Base-by-base conservation (phyloP, 106 monocot species). In the Acorus calamus region DNA sequence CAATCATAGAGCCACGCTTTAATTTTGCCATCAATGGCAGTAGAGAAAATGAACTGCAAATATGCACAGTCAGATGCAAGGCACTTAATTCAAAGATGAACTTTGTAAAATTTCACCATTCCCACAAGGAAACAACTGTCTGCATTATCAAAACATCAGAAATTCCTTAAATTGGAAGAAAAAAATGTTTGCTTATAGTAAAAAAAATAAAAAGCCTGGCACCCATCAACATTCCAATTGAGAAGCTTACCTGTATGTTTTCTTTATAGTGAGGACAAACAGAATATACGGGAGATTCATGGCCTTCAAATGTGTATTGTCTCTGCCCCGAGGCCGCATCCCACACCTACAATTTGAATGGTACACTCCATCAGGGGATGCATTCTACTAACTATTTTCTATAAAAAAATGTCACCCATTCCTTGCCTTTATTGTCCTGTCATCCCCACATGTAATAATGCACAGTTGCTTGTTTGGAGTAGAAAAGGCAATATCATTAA, bases 401-500 rank as follows among this genome's bases (percentile, higher is more conserved):
- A 43, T 65, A 66, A 12, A 12, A 69, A 46, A 13, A 5, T 42
- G 42, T 41, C 1, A 2, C 49, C 8, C 28, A 1, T 47, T 66
- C 55, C 42, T 74, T 50, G 83, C 79, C 79, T 85, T 89, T 52
- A 89, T 89, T 46, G 78, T 72, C 74, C 85, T 89, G 63, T 89
- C 89, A 67, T 89, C 89, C 54, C 89, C 89, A 28, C 89, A 89
- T 28, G 89, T 89, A 59, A 89, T 82, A 51, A 89, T 82, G 5
- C 82, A 89, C 50, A 81, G 75, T 53, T 70, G 77, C 71, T 99
- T 99, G 63, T 92, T 92, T 46, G 98, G 98, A 64, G 86, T 91
- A 46, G 92, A 92, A 60, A 92, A 92, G 44, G 92, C 88, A 69
- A 99, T 99, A 60, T 99, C 92, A 74, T 99, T 99, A 64, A 99